Base-by-base conservation (phyloP, 108 stramenopile species). In the Pseudonitzschia pungens region DNA sequence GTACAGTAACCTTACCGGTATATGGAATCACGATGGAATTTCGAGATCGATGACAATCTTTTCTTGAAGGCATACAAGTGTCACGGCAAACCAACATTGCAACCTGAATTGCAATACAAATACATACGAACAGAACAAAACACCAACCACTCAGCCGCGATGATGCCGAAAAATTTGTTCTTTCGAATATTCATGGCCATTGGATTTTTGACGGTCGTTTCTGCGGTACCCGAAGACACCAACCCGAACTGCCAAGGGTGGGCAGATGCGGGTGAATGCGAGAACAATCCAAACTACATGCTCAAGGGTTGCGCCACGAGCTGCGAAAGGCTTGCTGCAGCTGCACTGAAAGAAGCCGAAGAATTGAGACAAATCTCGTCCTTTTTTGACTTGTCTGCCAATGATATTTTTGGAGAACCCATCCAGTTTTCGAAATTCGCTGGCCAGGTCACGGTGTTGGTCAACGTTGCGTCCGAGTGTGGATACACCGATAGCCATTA, bases 401-500 rank as follows among this genome's bases (percentile, higher is more conserved):
- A 87, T 18, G 90, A 95, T 69, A 92, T 95, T 58, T 79, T 89
- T 63, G 87, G 86, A 42, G 70, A 86, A 6, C 20, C 66, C 29
- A 42, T 91, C 31, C 65, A 75, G 43, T 95, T 95, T 71, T 69
- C 71, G 43, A 77, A 78, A 66, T 88, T 91, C 63, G 65, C 71
- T 44, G 93, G 91, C 11, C 82, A 91, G 56, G 88, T 92, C 2
- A 88, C 87, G 0, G 80, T 95, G 22, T 36, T 95, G 20, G 81
- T 88, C 26, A 95, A 95, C 73, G 93, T 95, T 16, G 93, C 93
- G 7, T 86, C 83, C 33, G 80, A 89, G 63, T 95, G 93, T 67
- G 93, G 88, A 26, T 90, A 87, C 69, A 92, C 93, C 40, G 91
- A 92, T 44, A 81, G 82, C 16, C 91, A 92, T 70, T 95, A 95